Conservation (phyloP, 1,284 basidiomycete genomes). For the Naganishia sp. region DNA sequence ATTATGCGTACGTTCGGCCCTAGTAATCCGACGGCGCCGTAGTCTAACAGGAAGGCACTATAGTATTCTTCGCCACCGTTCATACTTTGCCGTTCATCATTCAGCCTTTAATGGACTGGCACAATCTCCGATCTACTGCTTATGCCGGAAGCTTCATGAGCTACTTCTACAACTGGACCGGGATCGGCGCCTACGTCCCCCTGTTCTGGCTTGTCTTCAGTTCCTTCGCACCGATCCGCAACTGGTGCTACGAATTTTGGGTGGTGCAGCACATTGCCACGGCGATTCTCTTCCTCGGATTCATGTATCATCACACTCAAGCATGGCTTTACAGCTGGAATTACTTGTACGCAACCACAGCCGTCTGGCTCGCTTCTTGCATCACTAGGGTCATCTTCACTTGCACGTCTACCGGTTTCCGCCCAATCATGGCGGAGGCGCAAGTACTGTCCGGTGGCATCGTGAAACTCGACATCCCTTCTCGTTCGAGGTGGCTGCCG, state of each 20-base stretch:
- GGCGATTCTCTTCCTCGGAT: conserved; percentile 26
- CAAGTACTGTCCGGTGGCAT: conserved; percentile 1
- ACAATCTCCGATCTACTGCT: conserved; percentile 12
- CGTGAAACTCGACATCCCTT: conserved; percentile 25
- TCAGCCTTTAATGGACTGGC: conserved; percentile 14
- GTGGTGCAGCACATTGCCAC: conserved; percentile 21
- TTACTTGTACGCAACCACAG: conserved; percentile 30
- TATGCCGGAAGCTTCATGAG: conserved; percentile 22
- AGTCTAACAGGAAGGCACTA: neutral
- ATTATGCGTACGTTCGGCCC: conserved; percentile 11
- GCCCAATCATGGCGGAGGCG: conserved; percentile 19
- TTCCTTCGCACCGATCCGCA: conserved; percentile 26
- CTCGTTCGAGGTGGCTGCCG: conserved; percentile 11
- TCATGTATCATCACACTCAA: conserved; percentile 30
- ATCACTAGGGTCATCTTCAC: conserved; percentile 12
- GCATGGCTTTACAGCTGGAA: conserved; percentile 27
- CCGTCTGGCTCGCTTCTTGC: conserved; percentile 23
- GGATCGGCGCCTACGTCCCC: conserved; percentile 19
- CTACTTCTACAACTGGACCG: conserved; percentile 30
- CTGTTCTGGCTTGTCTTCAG: conserved; percentile 30
- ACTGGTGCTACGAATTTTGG: conserved; percentile 28
- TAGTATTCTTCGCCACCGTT: conserved; percentile 28
- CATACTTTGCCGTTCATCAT: conserved; percentile 25
- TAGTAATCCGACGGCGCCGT: neutral
- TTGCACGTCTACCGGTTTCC: conserved; percentile 18